Base-by-base conservation (phyloP, 1,284 basidiomycete species). In the Papiliotrema fonsecae region DNA sequence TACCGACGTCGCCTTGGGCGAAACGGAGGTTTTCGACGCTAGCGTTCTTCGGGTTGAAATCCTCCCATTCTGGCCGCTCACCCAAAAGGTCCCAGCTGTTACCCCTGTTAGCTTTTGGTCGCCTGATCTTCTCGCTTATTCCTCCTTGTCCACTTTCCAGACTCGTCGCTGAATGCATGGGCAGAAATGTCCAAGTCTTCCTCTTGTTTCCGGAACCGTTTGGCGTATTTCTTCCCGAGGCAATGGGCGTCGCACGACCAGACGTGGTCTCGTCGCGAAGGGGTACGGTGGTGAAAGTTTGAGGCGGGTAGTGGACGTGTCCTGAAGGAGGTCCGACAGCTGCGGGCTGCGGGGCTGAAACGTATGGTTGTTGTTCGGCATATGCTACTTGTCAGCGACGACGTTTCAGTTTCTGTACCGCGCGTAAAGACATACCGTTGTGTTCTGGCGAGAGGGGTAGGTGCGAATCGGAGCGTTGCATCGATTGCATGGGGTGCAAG, bases 1-100 rank as follows among this genome's bases (percentile, higher is more conserved):
- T 75, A 5, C 72, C 74, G 3, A 61, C 72, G 55, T 75, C 74
- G 10, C 74, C 74, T 39, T 74, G 66, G 2, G 73, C 73, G 45
- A 67, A 75, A 34, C 67, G 50, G 31, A 75, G 56, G 28, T 66
- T 65, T 53, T 69, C 63, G 6, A 69, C 62, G 19, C 60, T 69
- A 7, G 68, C 64, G 16, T 64, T 56, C 34, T 67, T 62, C 6
- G 69, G 57, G 53, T 73, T 72, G 47, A 62, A 75, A 14, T 67
- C 69, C 52, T 74, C 69, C 63, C 69, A 74, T 45, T 74, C 74
- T 24, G 57, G 55, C 42, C 53, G 54, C 22, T 65, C 62, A 10
- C 62, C 61, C 21, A 69, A 44, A 26, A 64, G 36, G 51, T 70
- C 65, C 66, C 69, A 70, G 36, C 56, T 60, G 28, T 57, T 51